Base-by-base conservation (phyloP, 1,284 basidiomycete genomes). In the Ganoderma meredithae region DNA sequence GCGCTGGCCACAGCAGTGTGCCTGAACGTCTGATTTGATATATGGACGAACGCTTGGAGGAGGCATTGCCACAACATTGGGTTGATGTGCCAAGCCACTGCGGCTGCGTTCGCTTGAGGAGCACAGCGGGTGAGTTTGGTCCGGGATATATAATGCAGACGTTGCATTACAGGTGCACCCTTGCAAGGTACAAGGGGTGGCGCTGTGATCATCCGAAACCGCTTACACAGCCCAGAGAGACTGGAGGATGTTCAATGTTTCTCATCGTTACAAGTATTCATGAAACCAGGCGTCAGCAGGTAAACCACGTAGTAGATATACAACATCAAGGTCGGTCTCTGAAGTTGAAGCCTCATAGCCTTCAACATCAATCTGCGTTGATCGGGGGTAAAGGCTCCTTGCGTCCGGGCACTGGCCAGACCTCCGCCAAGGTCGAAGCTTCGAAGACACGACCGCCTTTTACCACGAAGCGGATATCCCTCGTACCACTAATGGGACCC, bases 401-500 rank as follows among this genome's bases (percentile, higher is more conserved):
- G 72, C 83, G 83, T 19, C 89, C 88, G 66, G 86, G 83, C 47
- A 86, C 77, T 5, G 91, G 90, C 90, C 90, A 92, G 2, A 89
- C 79, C 75, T 93, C 90, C 40, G 81, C 82, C 90, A 92, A 87
- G 1, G 84, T 87, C 39, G 82, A 79, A 0, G 90, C 89, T 64
- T 88, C 83, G 89, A 90, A 92, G 53, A 92, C 79, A 64, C 89
- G 82, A 40, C 90, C 90, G 44, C 90, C 90, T 55, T 88, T 81
- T 1, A 83, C 84, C 53, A 92, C 89, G 69, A 84, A 85, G 49
- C 75, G 79, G 58, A 91, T 79, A 19, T 88, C 79, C 60, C 79
- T 79, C 8, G 88, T 87, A 58, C 77, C 74, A 5, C 76, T 81
- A 60, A 91, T 87, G 62, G 85, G 82, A 53, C 79, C 88, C 7